These are phyloP conservation scores for Chimonanthus praecox DNA, from an alignment of 164 flowering plant species.

Conservation along the genomic window DNA sequence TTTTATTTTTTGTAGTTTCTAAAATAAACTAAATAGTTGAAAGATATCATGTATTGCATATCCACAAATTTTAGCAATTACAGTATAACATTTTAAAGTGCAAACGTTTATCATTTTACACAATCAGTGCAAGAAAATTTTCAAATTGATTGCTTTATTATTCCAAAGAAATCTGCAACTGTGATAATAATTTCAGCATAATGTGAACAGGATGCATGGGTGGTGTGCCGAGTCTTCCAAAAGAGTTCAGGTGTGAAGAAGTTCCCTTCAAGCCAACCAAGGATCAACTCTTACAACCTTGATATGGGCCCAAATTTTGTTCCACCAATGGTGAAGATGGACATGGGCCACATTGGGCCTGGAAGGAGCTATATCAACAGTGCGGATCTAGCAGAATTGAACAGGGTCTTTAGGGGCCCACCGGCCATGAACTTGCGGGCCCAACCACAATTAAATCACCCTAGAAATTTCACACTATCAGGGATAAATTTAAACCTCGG, in stretches of 20 bases:
- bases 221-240: slow-evolving; percentile 88
- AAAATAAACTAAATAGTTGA: too few relatives aligned
- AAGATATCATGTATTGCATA: too few relatives aligned
- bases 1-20: too few relatives aligned
- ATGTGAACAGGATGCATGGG: slow-evolving; percentile 86
- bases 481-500: slow-evolving; percentile 74
- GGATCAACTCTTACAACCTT: slow-evolving; percentile 43
- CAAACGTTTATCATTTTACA: too few relatives aligned
- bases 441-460: slow-evolving; percentile 44
- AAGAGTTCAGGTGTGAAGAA: slow-evolving; percentile 69
- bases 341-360: slow-evolving; percentile 26
- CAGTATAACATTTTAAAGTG: too few relatives aligned
- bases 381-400: slow-evolving; percentile 52
- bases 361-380: slow-evolving; percentile 45
- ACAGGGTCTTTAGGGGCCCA: slow-evolving; percentile 40
- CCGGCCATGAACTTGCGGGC: slow-evolving; percentile 22
- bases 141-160: too few relatives aligned
- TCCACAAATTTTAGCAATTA: too few relatives aligned
- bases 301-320: slow-evolving; percentile 28
- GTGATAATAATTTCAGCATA: too few relatives aligned
- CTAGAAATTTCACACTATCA: slow-evolving; percentile 54
- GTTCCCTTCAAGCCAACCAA: slow-evolving; percentile 40
- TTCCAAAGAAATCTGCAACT: too few relatives aligned
- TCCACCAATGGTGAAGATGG: slow-evolving; percentile 36
- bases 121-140: too few relatives aligned